Base-by-base conservation (phyloP, 768 basidiomycete species). In the Lactifluus subvellereus region DNA sequence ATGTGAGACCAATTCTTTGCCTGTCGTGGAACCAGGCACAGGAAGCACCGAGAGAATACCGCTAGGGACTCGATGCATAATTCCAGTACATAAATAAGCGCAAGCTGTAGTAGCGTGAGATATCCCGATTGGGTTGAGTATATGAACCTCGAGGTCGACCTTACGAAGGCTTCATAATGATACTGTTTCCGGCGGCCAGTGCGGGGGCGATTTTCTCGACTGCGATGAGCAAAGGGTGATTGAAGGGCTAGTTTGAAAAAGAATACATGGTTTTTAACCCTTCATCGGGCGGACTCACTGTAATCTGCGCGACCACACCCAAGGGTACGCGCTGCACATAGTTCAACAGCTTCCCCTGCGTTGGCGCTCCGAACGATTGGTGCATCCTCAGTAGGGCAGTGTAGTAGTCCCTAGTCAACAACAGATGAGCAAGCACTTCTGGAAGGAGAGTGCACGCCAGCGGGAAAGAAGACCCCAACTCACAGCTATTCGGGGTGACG, bases 201-300 rank as follows among this genome's bases (percentile, higher is more conserved):
- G 89, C 91, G 7, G 89, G 89, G 0, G 87, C 89, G 59, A 94
- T 87, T 74, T 94, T 94, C 78, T 94, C 94, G 57, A 94, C 72
- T 2, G 90, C 89, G 65, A 94, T 94, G 40, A 94, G 73, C n/a
- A 94, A 76, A 1, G 92, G 92, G 67, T 94, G 91, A 68, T 94
- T 94, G 73, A 93, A 94, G 2, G 27, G 27, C 2, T 27, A 27
- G 27, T 27, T 27, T 27, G 27, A 2, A 27, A 2, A 27, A 27
- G 27, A 91, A 13, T 11, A 14, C 8, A 16, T 20, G 14, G 18
- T 45, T 32, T 16, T 9, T 20, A 16, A 37, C 27, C 27, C 3
- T 37, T 33, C 6, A 22, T 22, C 40, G 3, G 27, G 6, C 3
- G n/a, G 16, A 60, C 27, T 27, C 27, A 27, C 27, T 3, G 27